Conservation (phyloP, 2,329 filamentous ascomycete species). For the Dothideomycetes sp. region DNA sequence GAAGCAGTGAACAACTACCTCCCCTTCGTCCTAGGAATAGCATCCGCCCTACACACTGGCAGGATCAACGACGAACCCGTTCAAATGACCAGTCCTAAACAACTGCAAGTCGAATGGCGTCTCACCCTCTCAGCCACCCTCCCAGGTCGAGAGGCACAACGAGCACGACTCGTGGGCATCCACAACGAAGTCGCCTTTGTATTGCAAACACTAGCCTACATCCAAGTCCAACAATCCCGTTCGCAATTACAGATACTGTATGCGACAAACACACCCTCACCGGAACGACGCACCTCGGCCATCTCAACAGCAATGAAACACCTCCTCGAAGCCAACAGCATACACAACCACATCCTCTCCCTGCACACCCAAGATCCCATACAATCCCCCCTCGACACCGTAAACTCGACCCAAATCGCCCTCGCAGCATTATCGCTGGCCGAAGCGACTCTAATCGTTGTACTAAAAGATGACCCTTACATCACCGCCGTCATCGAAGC, state of each 20-base stretch:
- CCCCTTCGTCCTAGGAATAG: constrained; percentile 71
- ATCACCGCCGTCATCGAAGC: constrained; percentile 71
- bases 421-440: constrained; percentile 60
- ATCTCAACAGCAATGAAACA: constrained; percentile 67
- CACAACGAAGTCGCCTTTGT: constrained; percentile 78
- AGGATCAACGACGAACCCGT: constrained; percentile 52
- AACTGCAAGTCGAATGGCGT: constrained; percentile 68
- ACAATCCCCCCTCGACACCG: constrained; percentile 29
- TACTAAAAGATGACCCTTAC: constrained; percentile 91
- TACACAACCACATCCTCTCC: constrained; percentile 60
- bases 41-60: constrained; percentile 38
- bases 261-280: constrained; percentile 42
- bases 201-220: constrained; percentile 66
- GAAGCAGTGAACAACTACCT: constrained; percentile 67
- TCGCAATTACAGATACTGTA: constrained; percentile 65
- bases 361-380: constrained; percentile 19
- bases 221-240: constrained; percentile 63
- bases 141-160: constrained; percentile 53
- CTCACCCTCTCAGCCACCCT: constrained; percentile 61
- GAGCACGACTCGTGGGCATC: constrained; percentile 63
- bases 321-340: constrained; percentile 66
- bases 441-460: constrained; percentile 81
- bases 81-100: constrained; percentile 47
- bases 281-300: constrained; percentile 59
- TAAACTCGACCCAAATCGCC: constrained; percentile 35